phyloP scores from a whole-genome alignment of 768 basidiomycete species.

The Termitomyces sp. region DNA sequence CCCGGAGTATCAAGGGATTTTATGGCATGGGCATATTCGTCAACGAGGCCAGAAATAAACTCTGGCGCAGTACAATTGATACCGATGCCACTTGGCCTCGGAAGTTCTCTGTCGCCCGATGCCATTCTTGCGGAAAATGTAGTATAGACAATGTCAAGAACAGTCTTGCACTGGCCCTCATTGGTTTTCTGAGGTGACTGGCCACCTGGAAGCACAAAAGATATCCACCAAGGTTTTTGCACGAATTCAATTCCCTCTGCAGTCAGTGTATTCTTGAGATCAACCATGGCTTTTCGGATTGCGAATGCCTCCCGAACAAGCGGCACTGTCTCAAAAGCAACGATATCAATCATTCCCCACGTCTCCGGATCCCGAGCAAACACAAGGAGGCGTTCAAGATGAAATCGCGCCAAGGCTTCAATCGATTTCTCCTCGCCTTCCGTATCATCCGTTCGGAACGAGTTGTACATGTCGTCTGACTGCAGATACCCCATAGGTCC shows the following conservation, averaged over 20 bases:
- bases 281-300: constrained; percentile 56
- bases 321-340: constrained; percentile 82
- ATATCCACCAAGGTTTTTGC: constrained; percentile 75
- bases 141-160: constrained; percentile 40
- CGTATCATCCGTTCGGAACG: constrained; percentile 31
- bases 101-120: constrained; percentile 12
- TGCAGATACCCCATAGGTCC: constrained; percentile 49
- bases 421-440: constrained; percentile 37
- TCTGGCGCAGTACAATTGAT: constrained; percentile 68
- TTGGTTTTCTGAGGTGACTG: constrained; percentile 36
- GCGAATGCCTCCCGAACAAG: constrained; percentile 61
- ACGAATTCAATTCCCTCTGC: constrained; percentile 4
- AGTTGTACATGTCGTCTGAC: constrained; percentile 35
- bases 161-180: constrained; percentile 22
- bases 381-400: constrained; percentile 55
- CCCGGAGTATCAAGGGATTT: constrained; percentile 6
- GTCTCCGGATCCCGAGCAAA: constrained; percentile 44
- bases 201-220: constrained; percentile 56
- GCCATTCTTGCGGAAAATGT: constrained; percentile 27
- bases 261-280: constrained; percentile 25
- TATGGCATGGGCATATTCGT: constrained; percentile 30
- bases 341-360: constrained; percentile 57
- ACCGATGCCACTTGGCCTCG: constrained; percentile 55
- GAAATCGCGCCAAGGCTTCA: constrained; percentile 56
- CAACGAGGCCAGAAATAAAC: constrained; percentile 38